Conservation (phyloP, 371 early-diverging fungal genomes). For the Mucor plumbeus region DNA sequence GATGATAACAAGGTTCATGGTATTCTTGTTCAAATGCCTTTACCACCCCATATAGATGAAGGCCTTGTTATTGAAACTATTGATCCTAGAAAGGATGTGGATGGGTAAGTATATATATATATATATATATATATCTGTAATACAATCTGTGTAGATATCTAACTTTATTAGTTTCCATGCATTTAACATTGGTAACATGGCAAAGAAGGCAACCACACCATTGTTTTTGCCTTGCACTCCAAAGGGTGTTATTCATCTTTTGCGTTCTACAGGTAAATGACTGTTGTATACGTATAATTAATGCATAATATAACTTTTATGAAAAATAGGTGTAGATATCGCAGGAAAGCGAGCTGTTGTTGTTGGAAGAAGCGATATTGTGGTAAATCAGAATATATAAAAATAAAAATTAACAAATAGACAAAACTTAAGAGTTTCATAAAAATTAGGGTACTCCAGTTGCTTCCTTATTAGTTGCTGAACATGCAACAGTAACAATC, state of each 20-base stretch:
- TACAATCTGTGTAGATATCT: too few relatives aligned
- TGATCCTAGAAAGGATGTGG: conserved; percentile 88
- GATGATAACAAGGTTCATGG: conserved; percentile 81
- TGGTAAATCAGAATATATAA: conserved; percentile 32
- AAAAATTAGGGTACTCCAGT: conserved; percentile 73
- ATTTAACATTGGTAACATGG: conserved; percentile 86
- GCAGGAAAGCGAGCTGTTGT: conserved; percentile 73
- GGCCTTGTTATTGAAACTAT: conserved; percentile 80
- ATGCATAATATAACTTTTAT: neutral
- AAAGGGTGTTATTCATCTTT: conserved; percentile 83
- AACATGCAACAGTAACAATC: conserved; percentile 89
- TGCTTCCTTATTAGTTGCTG: conserved; percentile 74
- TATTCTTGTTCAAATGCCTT: conserved; percentile 91
- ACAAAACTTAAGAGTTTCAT: too few relatives aligned
- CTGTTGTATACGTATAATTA: neutral
- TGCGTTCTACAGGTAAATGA: conserved; percentile 55
- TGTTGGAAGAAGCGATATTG: conserved; percentile 92
- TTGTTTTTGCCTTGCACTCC: conserved; percentile 94
- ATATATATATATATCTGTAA: neutral
- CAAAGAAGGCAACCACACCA: conserved; percentile 77
- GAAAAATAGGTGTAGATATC: neutral
- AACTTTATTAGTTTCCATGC: conserved; percentile 73
- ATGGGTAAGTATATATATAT: conserved; percentile 66
- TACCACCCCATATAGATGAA: conserved; percentile 81
- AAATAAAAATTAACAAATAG: too few relatives aligned